Evolutionary conservation across 139 green algal species (phyloP).

Genomic region (Chlamydomonas eustigma): DNA sequence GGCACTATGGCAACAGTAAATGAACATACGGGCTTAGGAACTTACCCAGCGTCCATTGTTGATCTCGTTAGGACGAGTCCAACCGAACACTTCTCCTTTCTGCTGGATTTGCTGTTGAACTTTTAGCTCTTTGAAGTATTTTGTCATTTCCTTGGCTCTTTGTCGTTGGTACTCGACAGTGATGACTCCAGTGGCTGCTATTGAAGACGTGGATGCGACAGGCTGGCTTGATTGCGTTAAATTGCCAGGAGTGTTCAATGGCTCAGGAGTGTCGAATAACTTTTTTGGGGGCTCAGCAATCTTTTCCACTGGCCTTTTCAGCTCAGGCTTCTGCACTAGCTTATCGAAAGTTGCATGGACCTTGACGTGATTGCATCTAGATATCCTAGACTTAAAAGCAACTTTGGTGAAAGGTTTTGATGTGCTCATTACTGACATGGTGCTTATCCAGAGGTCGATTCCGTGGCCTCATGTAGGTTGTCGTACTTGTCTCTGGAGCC

Average conservation of each 20-base stretch:
- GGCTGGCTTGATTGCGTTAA: no score
- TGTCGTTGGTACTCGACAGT: conserved; percentile 86
- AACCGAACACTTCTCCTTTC: conserved; percentile 71
- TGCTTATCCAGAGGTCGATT: no score
- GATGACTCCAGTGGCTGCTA: conserved; percentile 18
- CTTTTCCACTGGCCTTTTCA: neutral
- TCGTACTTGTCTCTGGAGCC: no score
- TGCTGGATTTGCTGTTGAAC: neutral
- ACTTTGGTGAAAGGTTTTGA: no score
- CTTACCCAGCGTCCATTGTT: conserved; percentile 93
- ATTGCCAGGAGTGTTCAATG: no score
- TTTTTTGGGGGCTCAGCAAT: neutral
- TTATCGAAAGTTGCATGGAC: neutral
- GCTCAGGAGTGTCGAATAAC: neutral
- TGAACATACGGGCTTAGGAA: neutral
- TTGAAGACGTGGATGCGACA: neutral
- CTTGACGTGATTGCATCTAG: no score
- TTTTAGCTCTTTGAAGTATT: conserved; percentile 78
- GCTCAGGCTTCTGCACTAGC: neutral
- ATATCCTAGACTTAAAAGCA: no score
- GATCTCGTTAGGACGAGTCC: conserved; percentile 88
- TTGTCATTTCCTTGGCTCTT: conserved; percentile 85
- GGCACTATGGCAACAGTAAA: neutral
- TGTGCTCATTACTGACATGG: no score
- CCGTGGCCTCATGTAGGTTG: no score